Evolutionary conservation across 129 eudicot species (phyloP).

Genomic region (Oenanthe sinensis): DNA sequence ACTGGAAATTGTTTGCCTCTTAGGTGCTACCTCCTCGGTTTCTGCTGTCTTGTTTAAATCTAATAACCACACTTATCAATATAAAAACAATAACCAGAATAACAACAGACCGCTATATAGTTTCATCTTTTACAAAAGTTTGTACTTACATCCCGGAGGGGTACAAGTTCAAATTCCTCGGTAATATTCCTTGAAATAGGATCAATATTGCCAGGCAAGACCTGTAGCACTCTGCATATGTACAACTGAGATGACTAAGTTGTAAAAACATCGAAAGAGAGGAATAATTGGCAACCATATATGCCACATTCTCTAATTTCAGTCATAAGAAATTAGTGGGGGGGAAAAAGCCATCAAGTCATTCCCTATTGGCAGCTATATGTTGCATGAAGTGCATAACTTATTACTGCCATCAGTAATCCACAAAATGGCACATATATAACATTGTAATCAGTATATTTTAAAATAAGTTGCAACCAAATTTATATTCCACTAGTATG

Average conservation of each 20-base stretch:
- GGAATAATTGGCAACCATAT: background rate
- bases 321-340: background rate
- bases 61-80: background rate
- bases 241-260: slow-evolving; percentile 13
- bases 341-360: background rate
- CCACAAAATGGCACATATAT: background rate
- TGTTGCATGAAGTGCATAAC: background rate
- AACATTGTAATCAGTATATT: background rate
- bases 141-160: slow-evolving; percentile 66
- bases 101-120: background rate
- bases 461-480: background rate
- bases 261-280: background rate
- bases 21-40: background rate
- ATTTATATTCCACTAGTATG: background rate
- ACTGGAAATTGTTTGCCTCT: background rate
- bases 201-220: slow-evolving; percentile 58
- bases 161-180: slow-evolving; percentile 51
- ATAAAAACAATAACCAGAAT: background rate
- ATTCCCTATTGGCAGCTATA: background rate
- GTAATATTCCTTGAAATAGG: slow-evolving; percentile 69
- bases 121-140: background rate
- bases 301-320: background rate
- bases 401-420: background rate
- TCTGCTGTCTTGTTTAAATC: background rate
- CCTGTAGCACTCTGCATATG: slow-evolving; percentile 53